A percentile compares a stretch with the other conserved stretches of the same genome.
Evolutionary conservation across 768 basidiomycete species (phyloP).

Genomic region (Termitomyces sp.): DNA sequence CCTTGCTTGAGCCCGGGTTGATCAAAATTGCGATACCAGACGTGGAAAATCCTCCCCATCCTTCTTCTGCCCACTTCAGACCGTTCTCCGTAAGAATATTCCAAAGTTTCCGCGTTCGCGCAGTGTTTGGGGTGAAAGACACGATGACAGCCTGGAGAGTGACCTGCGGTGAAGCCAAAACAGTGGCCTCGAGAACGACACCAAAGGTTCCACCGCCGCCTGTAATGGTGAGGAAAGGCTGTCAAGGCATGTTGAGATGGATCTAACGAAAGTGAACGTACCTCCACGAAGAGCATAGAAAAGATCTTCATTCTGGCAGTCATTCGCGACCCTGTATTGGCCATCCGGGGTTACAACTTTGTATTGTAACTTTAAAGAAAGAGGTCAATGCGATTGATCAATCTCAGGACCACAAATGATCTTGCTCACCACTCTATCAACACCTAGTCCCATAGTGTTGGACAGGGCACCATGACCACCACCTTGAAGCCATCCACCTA

Average conservation of each 20-base stretch:
- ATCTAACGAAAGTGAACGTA: slow-evolving; percentile 2
- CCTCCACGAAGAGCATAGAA: slow-evolving; percentile 51
- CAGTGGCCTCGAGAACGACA: slow-evolving; percentile 32
- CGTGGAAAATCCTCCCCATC: slow-evolving; percentile 43
- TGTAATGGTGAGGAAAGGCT: slow-evolving; percentile 4
- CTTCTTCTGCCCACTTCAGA: slow-evolving; percentile 36
- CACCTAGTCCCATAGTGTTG: slow-evolving; percentile 40
- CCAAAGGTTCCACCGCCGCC: slow-evolving; percentile 45
- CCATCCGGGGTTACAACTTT: slow-evolving; percentile 54
- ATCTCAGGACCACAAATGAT: background rate
- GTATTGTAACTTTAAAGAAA: slow-evolving; percentile 33
- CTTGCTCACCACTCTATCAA: slow-evolving; percentile 36
- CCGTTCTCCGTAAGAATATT: slow-evolving; percentile 31
- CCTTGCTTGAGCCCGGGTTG: slow-evolving; percentile 34
- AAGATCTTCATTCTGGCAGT: slow-evolving; percentile 44
- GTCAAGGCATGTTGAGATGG: background rate
- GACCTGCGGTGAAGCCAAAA: slow-evolving; percentile 32
- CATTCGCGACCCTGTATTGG: slow-evolving; percentile 35
- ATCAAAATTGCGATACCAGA: slow-evolving; percentile 33
- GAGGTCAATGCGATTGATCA: background rate
- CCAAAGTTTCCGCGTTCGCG: slow-evolving; percentile 28
- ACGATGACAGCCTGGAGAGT: slow-evolving; percentile 32
- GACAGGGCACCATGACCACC: slow-evolving; percentile 41
- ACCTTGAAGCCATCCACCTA: slow-evolving; percentile 40
- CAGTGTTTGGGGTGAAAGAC: slow-evolving; percentile 21